Conservation (phyloP, 257 asterid genomes). For the Salvia hispanica region DNA sequence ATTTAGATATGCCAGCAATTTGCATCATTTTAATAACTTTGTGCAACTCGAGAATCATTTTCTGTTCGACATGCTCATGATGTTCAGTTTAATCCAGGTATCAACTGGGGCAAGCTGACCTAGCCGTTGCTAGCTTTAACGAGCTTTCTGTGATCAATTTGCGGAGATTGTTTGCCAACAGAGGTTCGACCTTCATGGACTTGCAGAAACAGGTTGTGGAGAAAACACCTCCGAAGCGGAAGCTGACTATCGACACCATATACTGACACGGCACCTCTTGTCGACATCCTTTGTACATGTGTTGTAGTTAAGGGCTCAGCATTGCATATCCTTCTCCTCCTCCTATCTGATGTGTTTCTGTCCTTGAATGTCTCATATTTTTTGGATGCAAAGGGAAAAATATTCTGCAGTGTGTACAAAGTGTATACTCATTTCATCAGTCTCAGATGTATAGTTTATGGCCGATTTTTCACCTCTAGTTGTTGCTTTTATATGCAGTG, state of each 20-base stretch:
- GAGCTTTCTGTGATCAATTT: conserved; percentile 93
- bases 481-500: too few relatives aligned
- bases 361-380: background rate
- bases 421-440: background rate
- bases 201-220: conserved; percentile 78
- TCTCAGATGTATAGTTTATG: conserved; percentile 20
- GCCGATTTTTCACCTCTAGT: too few relatives aligned
- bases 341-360: background rate
- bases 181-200: conserved; percentile 89
- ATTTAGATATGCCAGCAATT: background rate
- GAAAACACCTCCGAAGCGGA: conserved; percentile 70
- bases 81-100: conserved; percentile 53
- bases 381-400: conserved; percentile 4
- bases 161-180: conserved; percentile 80
- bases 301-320: conserved; percentile 28
- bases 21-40: background rate
- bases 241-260: conserved; percentile 83
- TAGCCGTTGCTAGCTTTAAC: conserved; percentile 70
- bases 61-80: background rate
- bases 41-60: background rate
- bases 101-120: conserved; percentile 83
- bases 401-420: conserved; percentile 9
- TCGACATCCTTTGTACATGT: conserved; percentile 30
- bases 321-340: conserved; percentile 1
- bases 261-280: conserved; percentile 42